These are phyloP conservation scores for Helicocarpus griseus DNA, from an alignment of 2,329 filamentous ascomycete species.

Conservation along the genomic window DNA sequence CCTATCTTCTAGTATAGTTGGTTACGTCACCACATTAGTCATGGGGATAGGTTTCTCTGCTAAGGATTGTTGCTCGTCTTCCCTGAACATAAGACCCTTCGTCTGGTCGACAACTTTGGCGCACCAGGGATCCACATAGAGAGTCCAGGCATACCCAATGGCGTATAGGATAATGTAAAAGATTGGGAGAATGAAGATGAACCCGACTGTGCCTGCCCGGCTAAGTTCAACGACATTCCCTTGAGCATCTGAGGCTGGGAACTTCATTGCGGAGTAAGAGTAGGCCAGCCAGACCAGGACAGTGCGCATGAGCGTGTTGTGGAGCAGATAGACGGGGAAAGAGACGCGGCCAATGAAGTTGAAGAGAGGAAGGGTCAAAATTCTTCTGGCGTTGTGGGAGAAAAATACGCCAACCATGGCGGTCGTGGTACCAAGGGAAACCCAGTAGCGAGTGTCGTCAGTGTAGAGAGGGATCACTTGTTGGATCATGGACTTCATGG, in stretches of 20 bases:
- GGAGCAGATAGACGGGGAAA: constrained; percentile 21
- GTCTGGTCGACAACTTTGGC: constrained; percentile 10
- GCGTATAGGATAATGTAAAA: constrained; percentile 12
- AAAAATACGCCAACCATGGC: constrained; percentile 18
- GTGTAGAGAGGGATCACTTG: constrained; percentile 12
- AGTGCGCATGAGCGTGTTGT: constrained; percentile 20
- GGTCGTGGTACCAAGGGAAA: constrained; percentile 16
- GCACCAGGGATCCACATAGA: constrained; percentile 12
- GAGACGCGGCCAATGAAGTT: constrained; percentile 20
- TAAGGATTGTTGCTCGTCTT: constrained; percentile 6
- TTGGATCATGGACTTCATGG: constrained; percentile 9
- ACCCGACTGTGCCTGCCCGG: constrained; percentile 6
- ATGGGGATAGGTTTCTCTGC: constrained; percentile 10
- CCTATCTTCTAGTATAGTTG: neutral
- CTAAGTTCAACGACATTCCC: constrained; percentile 6
- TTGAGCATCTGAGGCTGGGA: constrained; percentile 8
- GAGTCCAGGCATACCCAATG: constrained; percentile 11
- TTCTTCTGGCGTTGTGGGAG: constrained; percentile 13
- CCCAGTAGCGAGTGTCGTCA: constrained; percentile 17
- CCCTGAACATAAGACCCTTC: constrained; percentile 11
- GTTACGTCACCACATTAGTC: constrained; percentile 3
- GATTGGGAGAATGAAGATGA: constrained; percentile 12
- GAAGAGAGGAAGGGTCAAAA: constrained; percentile 16
- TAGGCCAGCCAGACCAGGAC: constrained; percentile 19
- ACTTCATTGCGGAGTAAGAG: constrained; percentile 5